Base-by-base conservation (phyloP, 2,329 filamentous ascomycete genomes). In the Aspergillus fumigatiaffinis region DNA sequence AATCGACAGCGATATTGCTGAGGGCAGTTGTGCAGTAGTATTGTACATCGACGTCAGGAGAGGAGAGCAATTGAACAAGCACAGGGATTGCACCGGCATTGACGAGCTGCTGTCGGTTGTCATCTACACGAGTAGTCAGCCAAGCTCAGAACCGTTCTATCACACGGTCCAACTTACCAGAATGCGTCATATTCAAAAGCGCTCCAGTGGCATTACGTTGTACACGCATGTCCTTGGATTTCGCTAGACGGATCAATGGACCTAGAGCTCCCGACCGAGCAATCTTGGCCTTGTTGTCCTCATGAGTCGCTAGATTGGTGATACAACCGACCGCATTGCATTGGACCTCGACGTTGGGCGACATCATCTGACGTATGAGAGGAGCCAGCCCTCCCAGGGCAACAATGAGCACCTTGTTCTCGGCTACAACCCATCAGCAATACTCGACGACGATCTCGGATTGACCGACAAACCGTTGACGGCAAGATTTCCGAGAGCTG, bases 291-390 rank as follows among this genome's bases (percentile, higher is more conserved):
- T 99, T 99, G 80, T 99, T 99, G 67, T 97, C 94, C 78, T 99
- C 94, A 71, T 99, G 94, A 2, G 94, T 99, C 54, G 94, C 94
- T 56, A 99, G 79, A 72, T 99, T 99, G 49, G 94, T 99, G 74
- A 99, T 99, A 79, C 94, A 99, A 52, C 94, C 94, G 60, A 99
- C 94, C 47, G 94, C 94, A 75, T 99, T 99, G 81, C 94, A 99
- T 77, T 99, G 94, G 26, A 99, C 94, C 74, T 99, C 94, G 66
- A 99, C 94, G 68, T 99, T 99, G 50, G 89, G 85, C 56, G 93
- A 97, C 78, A 95, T 91, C 94, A 99, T 99, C 77, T 99, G 94
- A 64, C 91, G 89, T 76, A 97, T 99, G 59, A 99, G 83, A 53
- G 94, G 93, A 53, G 87, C 87, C 59, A 99, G 84, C 26, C 94